Evolutionary conservation across 768 basidiomycete genomes (phyloP), one percentile per base, ranked within the genome.

Genomic region (Glaciozyma antarctica): DNA sequence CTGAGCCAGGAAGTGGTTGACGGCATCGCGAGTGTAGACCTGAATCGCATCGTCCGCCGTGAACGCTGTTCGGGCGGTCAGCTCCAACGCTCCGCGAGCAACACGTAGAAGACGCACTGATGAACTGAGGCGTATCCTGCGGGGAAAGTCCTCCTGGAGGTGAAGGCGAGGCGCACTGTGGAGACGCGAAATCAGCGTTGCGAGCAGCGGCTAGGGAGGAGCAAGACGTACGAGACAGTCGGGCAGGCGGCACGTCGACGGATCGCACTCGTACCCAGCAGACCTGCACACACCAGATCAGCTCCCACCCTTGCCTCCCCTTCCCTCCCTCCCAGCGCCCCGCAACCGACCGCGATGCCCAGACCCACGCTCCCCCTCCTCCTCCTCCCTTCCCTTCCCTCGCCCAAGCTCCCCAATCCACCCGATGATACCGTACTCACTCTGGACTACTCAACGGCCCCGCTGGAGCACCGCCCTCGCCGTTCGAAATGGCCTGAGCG

Each of bases 1-100:
- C 2, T 86, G 83, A 5, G 81, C 85, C 58, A 88, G 80, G 78
- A 90, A 86, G 71, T 85, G 83, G 74, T 88, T 86, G 68, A 88
- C 79, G 8, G 86, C 75, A 71, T 87, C 84, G 28, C 30, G 51
- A 7, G 86, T 88, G 77, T 88, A 90, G 2, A 82, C 82, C 75
- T 88, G 86, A 34, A 88, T 73, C 28, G 88, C 87, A 76, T 76
- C 76, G 60, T 64, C 66, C 22, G 69, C 69, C 41, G 71, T 68
- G 62, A 72, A 67, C 32, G 71, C 63, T 69, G 57, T 12, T 51
- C 41, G 12, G 19, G n/a, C 1, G 26, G 52, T 49, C 34, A 43
- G 12, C 19, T 24, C 24, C 15, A 2, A 21, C 41, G 15, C 16
- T 26, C 34, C 21, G 22, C 34, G 78, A 77, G 84, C 86, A n/a